Evolutionary conservation across 805 yeast species (phyloP).

Genomic region (Debaryomyces castellii): DNA sequence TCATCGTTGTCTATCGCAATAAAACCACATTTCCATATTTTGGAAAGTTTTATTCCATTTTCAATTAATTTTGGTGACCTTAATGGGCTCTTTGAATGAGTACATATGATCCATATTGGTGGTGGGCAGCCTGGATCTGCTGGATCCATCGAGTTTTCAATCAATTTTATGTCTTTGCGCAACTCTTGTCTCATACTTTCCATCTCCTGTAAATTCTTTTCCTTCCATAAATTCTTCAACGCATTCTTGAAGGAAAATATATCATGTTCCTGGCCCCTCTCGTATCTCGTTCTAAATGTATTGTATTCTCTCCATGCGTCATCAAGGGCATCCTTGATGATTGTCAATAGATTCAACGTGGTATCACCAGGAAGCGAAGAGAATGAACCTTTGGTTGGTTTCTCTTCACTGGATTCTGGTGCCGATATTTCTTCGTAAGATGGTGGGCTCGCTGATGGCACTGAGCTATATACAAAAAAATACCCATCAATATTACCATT

Average conservation of each 20-base stretch:
- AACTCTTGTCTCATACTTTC: constrained; percentile 23
- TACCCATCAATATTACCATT: constrained; percentile 79
- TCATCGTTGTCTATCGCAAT: constrained; percentile 56
- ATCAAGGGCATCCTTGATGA: constrained; percentile 54
- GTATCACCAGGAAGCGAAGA: constrained; percentile 15
- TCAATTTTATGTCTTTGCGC: constrained; percentile 18
- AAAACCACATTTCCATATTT: constrained; percentile 65
- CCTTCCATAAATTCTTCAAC: constrained; percentile 58
- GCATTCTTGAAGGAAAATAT: constrained; percentile 59
- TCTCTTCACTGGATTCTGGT: neutral
- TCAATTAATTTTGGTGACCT: constrained; percentile 61
- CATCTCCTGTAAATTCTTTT: constrained; percentile 23
- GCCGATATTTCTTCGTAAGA: constrained; percentile 40
- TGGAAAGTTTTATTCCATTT: constrained; percentile 57
- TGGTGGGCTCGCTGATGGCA: constrained; percentile 66
- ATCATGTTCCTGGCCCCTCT: constrained; percentile 66
- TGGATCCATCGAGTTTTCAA: constrained; percentile 31
- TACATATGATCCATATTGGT: constrained; percentile 66
- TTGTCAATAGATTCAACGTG: constrained; percentile 35
- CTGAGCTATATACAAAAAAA: constrained; percentile 64
- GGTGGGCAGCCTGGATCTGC: constrained; percentile 47
- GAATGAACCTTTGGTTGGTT: neutral
- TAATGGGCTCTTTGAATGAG: constrained; percentile 56
- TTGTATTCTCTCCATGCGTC: constrained; percentile 76
- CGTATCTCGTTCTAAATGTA: constrained; percentile 55